These are phyloP conservation scores for Trichoderma endophyticum DNA, from an alignment of 2,329 filamentous ascomycete genomes.

Conservation along the genomic window DNA sequence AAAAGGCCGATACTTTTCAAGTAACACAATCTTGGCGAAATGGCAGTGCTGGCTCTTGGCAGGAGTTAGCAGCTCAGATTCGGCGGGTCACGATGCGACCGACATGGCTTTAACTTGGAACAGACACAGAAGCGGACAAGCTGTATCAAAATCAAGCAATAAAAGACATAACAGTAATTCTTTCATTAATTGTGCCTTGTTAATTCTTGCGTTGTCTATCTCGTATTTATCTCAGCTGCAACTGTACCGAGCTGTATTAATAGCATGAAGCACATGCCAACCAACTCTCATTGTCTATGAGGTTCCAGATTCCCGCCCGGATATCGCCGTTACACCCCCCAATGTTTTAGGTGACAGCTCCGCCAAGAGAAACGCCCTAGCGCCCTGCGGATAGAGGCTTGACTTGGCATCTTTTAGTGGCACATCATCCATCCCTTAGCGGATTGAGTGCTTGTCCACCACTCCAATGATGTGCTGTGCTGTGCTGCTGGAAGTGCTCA, in stretches of 20 bases:
- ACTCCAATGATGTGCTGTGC: neutral
- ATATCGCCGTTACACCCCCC: neutral
- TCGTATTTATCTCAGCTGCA: neutral
- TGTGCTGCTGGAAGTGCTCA: neutral
- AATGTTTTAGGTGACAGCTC: neutral
- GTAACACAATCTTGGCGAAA: neutral
- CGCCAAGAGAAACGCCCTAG: neutral
- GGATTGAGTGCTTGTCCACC: neutral
- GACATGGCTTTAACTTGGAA: neutral
- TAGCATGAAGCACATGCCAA: neutral
- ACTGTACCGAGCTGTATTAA: neutral
- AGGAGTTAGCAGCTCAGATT: neutral
- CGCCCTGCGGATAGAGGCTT: neutral
- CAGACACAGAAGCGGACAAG: neutral
- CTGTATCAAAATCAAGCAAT: neutral
- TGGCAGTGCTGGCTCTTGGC: constrained; percentile 6
- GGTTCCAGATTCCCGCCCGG: neutral
- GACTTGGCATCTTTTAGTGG: neutral
- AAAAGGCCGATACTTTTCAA: neutral
- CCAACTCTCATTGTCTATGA: neutral
- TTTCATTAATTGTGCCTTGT: neutral
- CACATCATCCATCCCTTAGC: neutral
- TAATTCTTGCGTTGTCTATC: neutral
- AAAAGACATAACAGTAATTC: too few species aligned
- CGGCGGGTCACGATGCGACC: neutral